Evolutionary conservation across 2,329 filamentous ascomycete genomes (phyloP), one percentile per base, ranked within the genome.

Genomic region (Pseudogymnoascus sp.): DNA sequence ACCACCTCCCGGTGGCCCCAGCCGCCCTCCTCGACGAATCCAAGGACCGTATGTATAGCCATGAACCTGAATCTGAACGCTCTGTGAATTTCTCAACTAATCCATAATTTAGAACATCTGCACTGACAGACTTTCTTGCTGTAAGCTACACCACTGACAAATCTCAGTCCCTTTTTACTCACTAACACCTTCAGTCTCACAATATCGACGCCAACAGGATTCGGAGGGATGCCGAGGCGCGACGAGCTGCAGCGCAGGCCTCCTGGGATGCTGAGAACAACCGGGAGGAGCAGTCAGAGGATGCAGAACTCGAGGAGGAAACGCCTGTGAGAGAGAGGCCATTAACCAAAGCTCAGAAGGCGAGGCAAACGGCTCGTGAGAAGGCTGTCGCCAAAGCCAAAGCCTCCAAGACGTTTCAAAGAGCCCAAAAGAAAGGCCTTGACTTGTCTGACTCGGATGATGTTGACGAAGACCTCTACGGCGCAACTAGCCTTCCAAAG

Each of bases 191-290:
- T 19, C 9, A 55, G 45, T 84, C 87, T 2, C 86, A 90, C 73
- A 90, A 90, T 69, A 91, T 91, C 67, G 90, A 84, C 22, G 82
- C 83, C 2, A 72, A 77, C 28, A 79, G 82, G 63, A 85, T 85
- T 62, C 77, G 79, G 36, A 71, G 76, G 19, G 77, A 82, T 65
- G 81, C 81, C 16, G 77, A 80, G 33, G 72, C 74, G 36, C 77
- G 82, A 55, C 76, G 80, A 60, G 68, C 69, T 60, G 70, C 72
- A 58, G 82, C 82, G 19, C 58, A 69, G 16, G 71, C 70, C 28
- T 66, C 70, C 4, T 60, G 33, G 58, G 58, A 64, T 39, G 69
- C 73, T 16, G 58, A 60, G 14, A 41, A 38, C 11, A 60, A 12
- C 12, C 23, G 36, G 5, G 58, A 38, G 5, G 58, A 38, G 58